phyloP scores from a whole-genome alignment of 2,329 filamentous ascomycete genomes.

The Colletotrichum gloeosporioides region DNA sequence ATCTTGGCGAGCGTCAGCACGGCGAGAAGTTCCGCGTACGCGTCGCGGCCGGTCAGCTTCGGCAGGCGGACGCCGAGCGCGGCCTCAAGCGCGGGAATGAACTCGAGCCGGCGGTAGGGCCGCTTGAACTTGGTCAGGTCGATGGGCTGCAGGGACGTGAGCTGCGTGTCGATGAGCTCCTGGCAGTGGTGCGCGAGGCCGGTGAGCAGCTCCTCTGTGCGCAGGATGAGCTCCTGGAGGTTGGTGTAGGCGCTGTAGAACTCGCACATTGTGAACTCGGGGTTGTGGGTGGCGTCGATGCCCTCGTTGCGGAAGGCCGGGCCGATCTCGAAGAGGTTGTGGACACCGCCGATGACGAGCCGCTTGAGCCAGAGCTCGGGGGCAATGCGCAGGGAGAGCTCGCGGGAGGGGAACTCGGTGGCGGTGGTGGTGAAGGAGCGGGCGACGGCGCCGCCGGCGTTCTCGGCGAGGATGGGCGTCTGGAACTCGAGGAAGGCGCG shows the following conservation, averaged over 20 bases:
- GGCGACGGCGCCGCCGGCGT: slow-evolving; percentile 86
- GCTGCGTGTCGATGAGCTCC: slow-evolving; percentile 46
- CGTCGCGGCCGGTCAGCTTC: slow-evolving; percentile 59
- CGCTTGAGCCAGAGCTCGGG: slow-evolving; percentile 96
- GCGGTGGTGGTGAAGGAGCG: slow-evolving; percentile 84
- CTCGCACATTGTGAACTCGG: slow-evolving; percentile 97
- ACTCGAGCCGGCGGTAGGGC: slow-evolving; percentile 75
- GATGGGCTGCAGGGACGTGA: slow-evolving; percentile 52
- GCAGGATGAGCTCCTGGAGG: slow-evolving; percentile 73
- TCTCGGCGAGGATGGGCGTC: slow-evolving; percentile 84
- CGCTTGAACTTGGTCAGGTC: slow-evolving; percentile 53
- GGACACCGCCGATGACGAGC: slow-evolving; percentile 85
- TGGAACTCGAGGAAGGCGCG: slow-evolving; percentile 84
- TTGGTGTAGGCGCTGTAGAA: slow-evolving; percentile 91
- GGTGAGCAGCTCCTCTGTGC: slow-evolving; percentile 75
- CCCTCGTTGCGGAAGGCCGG: slow-evolving; percentile 93
- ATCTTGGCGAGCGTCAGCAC: slow-evolving; percentile 61
- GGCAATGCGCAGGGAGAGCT: slow-evolving; percentile 83
- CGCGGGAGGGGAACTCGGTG: slow-evolving; percentile 75
- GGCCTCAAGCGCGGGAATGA: slow-evolving; percentile 79
- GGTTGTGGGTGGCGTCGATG: slow-evolving; percentile 90
- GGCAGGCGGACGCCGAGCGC: slow-evolving; percentile 71
- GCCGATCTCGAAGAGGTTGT: slow-evolving; percentile 91
- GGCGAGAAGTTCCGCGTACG: slow-evolving; percentile 61
- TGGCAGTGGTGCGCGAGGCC: slow-evolving; percentile 61